These are phyloP conservation scores for Xylaria sp. DNA, from an alignment of 2,329 filamentous ascomycete species.

Conservation along the genomic window DNA sequence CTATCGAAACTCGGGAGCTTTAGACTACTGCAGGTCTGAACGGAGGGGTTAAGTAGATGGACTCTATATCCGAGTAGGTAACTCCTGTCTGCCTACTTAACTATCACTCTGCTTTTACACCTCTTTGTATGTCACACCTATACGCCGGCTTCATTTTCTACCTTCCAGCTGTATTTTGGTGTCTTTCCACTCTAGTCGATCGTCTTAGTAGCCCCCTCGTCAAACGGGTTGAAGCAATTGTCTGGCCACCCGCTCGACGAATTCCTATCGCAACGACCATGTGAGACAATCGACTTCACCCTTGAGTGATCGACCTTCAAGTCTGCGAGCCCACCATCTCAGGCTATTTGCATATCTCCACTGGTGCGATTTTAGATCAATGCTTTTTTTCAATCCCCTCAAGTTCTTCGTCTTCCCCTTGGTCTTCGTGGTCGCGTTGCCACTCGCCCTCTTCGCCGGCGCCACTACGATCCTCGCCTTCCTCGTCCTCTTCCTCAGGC, in stretches of 20 bases:
- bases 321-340: conserved; percentile 10
- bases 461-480: conserved; percentile 68
- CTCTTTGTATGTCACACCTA: neutral
- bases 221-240: neutral
- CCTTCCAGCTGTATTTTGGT: neutral
- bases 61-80: too few species aligned
- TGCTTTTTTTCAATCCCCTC: conserved; percentile 60
- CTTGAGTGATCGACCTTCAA: conserved; percentile 12
- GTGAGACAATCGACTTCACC: conserved; percentile 28
- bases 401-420: conserved; percentile 66
- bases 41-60: too few species aligned
- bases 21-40: too few species aligned
- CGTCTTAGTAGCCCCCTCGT: conserved; percentile 1
- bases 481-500: conserved; percentile 63
- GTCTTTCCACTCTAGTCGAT: neutral
- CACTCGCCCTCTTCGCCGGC: conserved; percentile 66
- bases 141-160: neutral
- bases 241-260: neutral
- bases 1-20: too few species aligned
- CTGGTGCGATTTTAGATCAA: too few species aligned
- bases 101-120: neutral
- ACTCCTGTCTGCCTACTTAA: neutral
- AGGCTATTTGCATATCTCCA: conserved; percentile 16
- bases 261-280: conserved; percentile 30
- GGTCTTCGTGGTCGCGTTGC: conserved; percentile 65